Percentiles rank a stretch among this genome's conserved stretches.
Evolutionary conservation across 1,284 basidiomycete genomes (phyloP).

Genomic region (Irpex sp.): DNA sequence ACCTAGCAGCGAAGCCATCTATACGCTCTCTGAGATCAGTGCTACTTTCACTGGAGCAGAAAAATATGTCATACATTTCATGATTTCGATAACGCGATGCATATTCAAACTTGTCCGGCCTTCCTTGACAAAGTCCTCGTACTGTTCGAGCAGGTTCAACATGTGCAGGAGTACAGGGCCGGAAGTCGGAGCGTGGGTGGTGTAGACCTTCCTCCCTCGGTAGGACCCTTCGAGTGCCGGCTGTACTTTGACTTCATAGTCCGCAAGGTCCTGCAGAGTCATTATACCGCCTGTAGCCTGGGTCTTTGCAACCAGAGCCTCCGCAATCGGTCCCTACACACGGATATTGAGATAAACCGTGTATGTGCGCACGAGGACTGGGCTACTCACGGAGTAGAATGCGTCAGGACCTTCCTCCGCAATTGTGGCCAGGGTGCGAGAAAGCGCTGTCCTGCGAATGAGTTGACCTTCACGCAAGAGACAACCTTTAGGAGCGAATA

Average conservation of each 20-base stretch:
- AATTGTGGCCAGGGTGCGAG: constrained; percentile 62
- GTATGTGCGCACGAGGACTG: constrained; percentile 14
- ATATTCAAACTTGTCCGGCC: constrained; percentile 54
- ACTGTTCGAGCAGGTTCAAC: constrained; percentile 76
- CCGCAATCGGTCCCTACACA: constrained; percentile 67
- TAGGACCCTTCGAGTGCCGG: constrained; percentile 78
- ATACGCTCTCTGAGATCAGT: background rate
- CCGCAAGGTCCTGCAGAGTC: constrained; percentile 64
- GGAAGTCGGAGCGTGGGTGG: constrained; percentile 78
- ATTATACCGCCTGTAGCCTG: constrained; percentile 75
- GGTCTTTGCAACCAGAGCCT: constrained; percentile 68
- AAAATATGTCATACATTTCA: constrained; percentile 57
- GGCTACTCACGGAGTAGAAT: constrained; percentile 61
- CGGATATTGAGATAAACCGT: constrained; percentile 7
- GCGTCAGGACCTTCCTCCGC: constrained; percentile 68
- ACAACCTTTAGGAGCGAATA: constrained; percentile 78
- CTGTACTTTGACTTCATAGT: constrained; percentile 70
- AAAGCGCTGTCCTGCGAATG: constrained; percentile 67
- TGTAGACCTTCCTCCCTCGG: constrained; percentile 77
- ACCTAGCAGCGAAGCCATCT: constrained; percentile 78
- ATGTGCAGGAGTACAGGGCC: constrained; percentile 80
- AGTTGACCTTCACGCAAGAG: constrained; percentile 73
- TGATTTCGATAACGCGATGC: constrained; percentile 72
- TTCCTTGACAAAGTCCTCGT: constrained; percentile 43
- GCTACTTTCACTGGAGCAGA: background rate